These are phyloP conservation scores for Hymenochaete sp. DNA, from an alignment of 1,284 basidiomycete genomes.

Conservation along the genomic window DNA sequence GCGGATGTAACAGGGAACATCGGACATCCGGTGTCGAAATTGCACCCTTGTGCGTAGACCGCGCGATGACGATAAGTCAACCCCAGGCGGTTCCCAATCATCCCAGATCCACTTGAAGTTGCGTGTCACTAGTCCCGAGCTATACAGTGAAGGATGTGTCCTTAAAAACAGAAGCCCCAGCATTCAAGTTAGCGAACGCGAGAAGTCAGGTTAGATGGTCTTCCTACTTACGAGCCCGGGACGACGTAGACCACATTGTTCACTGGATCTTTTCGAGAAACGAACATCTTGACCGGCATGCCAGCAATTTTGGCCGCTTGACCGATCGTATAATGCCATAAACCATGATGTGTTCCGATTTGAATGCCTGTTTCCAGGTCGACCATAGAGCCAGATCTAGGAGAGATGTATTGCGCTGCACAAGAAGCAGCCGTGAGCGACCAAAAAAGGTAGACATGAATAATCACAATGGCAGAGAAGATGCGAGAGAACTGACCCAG, in stretches of 20 bases:
- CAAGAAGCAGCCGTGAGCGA: no score
- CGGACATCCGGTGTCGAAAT: slow-evolving; percentile 63
- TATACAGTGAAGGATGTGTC: not conserved
- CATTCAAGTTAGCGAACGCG: not conserved
- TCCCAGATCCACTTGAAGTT: slow-evolving; percentile 75
- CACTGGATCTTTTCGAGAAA: slow-evolving; percentile 60
- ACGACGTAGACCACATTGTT: slow-evolving; percentile 69
- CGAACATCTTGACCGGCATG: slow-evolving; percentile 58
- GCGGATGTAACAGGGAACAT: slow-evolving; percentile 40
- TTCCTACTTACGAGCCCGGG: slow-evolving; percentile 62
- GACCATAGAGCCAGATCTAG: slow-evolving; percentile 62
- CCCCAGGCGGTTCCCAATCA: slow-evolving; percentile 41
- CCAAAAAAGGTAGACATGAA: not conserved
- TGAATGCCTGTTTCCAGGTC: slow-evolving; percentile 44
- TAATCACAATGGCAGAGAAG: slow-evolving; percentile 5
- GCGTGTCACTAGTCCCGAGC: slow-evolving; percentile 34
- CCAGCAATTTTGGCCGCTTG: slow-evolving; percentile 66
- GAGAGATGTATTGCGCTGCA: slow-evolving; percentile 69
- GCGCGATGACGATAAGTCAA: slow-evolving; percentile 31
- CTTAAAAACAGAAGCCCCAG: not conserved
- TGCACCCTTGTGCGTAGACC: slow-evolving; percentile 52
- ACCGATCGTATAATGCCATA: slow-evolving; percentile 89
- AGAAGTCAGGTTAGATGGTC: slow-evolving; percentile 3
- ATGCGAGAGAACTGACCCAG: slow-evolving; percentile 41
- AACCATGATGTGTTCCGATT: slow-evolving; percentile 62